phyloP scores from a whole-genome alignment of 225 moss, liverwort and hornwort genomes.

The Bryoerythrophyllum caledonicum region DNA sequence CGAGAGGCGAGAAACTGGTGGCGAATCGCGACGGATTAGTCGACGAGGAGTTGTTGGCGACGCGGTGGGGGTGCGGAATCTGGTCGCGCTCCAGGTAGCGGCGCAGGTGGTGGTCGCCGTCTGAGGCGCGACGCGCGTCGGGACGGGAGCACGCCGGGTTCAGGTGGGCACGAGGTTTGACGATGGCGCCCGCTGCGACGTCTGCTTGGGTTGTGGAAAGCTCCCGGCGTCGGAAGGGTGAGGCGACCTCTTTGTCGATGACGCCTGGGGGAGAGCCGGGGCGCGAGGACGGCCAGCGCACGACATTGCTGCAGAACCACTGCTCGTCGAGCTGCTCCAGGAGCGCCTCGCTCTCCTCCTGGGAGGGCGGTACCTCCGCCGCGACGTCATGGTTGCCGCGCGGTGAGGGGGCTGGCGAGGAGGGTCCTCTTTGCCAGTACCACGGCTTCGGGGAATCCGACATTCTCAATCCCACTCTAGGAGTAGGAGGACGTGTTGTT shows the following conservation, averaged over 20 bases:
- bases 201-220: background rate
- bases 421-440: slow-evolving; percentile 21
- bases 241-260: slow-evolving; percentile 32
- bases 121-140: slow-evolving; percentile 40
- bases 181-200: too few relatives aligned
- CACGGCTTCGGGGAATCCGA: slow-evolving; percentile 28
- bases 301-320: slow-evolving; percentile 53
- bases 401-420: background rate
- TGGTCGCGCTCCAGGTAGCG: slow-evolving; percentile 36
- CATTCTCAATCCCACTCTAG: slow-evolving; percentile 30
- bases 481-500: too few relatives aligned
- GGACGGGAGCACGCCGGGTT: slow-evolving; percentile 11
- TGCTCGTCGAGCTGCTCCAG: slow-evolving; percentile 46
- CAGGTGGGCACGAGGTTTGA: too few relatives aligned
- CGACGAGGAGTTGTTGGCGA: too few relatives aligned
- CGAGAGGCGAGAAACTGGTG: slow-evolving; percentile 20
- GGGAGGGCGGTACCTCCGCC: background rate
- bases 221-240: slow-evolving; percentile 32
- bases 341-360: slow-evolving; percentile 28
- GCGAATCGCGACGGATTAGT: background rate
- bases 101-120: slow-evolving; percentile 38
- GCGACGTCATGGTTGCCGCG: background rate
- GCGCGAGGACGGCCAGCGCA: slow-evolving; percentile 37
- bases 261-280: slow-evolving; percentile 40
- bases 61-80: too few relatives aligned